These are phyloP conservation scores for Peronosclerospora sorghi DNA, from an alignment of 352 stramenopile species.

Conservation along the genomic window DNA sequence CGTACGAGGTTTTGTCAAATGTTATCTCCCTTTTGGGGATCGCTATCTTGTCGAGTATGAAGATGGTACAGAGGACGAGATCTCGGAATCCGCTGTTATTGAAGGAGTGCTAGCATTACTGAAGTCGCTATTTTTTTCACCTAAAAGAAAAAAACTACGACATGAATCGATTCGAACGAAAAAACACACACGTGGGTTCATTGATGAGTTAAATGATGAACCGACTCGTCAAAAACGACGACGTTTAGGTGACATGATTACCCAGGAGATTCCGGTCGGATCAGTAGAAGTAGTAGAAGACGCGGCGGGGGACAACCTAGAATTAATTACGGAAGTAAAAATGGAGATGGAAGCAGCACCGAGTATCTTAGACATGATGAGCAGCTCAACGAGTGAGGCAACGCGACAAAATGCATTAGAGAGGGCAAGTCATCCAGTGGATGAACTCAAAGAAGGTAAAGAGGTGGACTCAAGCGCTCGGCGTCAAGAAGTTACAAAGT, in stretches of 20 bases:
- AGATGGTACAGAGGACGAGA: slow-evolving; percentile 31
- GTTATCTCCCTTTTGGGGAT: slow-evolving; percentile 54
- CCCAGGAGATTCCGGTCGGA: slow-evolving; percentile 7
- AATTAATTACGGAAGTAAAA: slow-evolving; percentile 6
- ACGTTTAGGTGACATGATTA: slow-evolving; percentile 5
- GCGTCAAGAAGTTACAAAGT: too few species aligned
- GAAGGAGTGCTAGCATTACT: slow-evolving; percentile 43
- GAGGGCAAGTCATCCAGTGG: slow-evolving; percentile 23
- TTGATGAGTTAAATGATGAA: slow-evolving; percentile 2
- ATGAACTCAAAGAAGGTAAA: slow-evolving; percentile 23
- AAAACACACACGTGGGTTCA: slow-evolving; percentile 4
- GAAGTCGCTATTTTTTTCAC: slow-evolving; percentile 23
- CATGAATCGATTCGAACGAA: slow-evolving; percentile 4
- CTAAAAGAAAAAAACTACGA: slow-evolving; percentile 4
- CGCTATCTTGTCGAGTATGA: slow-evolving; percentile 41
- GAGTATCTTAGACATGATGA: slow-evolving; percentile 26
- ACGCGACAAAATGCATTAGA: slow-evolving; percentile 20
- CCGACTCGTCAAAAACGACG: slow-evolving; percentile 15
- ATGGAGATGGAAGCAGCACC: slow-evolving; percentile 7
- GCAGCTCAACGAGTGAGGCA: slow-evolving; percentile 1
- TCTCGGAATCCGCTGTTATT: slow-evolving; percentile 47
- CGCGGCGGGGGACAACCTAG: slow-evolving; percentile 4
- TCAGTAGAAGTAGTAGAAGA: slow-evolving; percentile 13
- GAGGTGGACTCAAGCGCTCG: slow-evolving; percentile 2
- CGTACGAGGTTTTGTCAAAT: slow-evolving; percentile 28